A percentile compares a stretch with the other conserved stretches of the same genome.
phyloP scores from a whole-genome alignment of 345 rosid genomes.

The Aegle marmelos region DNA sequence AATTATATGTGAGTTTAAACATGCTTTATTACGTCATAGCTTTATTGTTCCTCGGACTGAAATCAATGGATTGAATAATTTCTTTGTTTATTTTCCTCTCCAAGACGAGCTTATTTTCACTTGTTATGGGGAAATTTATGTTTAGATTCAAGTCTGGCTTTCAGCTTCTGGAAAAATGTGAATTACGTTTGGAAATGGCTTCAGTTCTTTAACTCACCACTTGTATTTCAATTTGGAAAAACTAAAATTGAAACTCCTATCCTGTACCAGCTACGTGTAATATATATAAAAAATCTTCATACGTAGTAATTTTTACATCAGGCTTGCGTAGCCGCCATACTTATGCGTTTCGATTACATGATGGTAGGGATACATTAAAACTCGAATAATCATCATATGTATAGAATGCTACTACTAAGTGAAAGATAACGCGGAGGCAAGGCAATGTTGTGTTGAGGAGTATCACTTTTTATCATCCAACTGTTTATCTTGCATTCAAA shows the following conservation, averaged over 20 bases:
- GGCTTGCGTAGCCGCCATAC: not conserved
- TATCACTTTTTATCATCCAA: not conserved
- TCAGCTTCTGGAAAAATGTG: not conserved
- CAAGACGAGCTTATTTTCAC: not conserved
- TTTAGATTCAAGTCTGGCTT: not conserved
- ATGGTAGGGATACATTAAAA: not conserved
- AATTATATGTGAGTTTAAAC: not conserved
- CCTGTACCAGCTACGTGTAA: not conserved
- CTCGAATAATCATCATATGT: not conserved
- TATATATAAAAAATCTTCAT: not conserved
- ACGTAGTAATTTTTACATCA: slow-evolving; percentile 1
- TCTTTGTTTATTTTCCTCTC: too few relatives aligned
- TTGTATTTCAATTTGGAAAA: too few relatives aligned
- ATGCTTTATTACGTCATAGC: not conserved
- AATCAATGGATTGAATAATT: not conserved
- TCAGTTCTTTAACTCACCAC: not conserved
- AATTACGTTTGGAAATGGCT: not conserved
- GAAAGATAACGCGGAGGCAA: not conserved
- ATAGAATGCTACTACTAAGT: not conserved
- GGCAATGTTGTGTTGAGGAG: not conserved
- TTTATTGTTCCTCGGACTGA: not conserved
- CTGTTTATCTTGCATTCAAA: slow-evolving; percentile 46
- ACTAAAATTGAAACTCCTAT: not conserved
- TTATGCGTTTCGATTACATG: not conserved
- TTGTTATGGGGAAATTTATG: not conserved